A percentile compares a stretch with the other conserved stretches of the same genome.
phyloP scores from a whole-genome alignment of 2,329 filamentous ascomycete genomes.

The Tolypocladium inflatum region DNA sequence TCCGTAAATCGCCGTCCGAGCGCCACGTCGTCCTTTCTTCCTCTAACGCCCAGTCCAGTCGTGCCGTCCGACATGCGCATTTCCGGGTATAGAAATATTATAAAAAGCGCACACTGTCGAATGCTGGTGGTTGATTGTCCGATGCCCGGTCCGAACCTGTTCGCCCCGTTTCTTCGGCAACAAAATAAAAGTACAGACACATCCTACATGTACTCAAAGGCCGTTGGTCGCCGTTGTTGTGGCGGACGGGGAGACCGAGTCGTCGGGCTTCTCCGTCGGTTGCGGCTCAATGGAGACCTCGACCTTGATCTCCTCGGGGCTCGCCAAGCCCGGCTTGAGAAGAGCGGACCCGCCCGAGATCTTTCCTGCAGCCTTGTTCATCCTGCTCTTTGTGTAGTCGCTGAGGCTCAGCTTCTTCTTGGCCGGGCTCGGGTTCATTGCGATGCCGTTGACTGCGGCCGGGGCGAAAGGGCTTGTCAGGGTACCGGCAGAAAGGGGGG shows the following conservation, averaged over 20 bases:
- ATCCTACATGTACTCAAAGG: constrained; percentile 13
- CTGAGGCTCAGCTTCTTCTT: constrained; percentile 61
- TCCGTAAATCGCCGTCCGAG: neutral
- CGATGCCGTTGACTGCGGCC: constrained; percentile 30
- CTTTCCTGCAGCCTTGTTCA: constrained; percentile 42
- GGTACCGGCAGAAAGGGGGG: constrained; percentile 34
- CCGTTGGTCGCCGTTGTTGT: constrained; percentile 17
- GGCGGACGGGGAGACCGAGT: constrained; percentile 11
- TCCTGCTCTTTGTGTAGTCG: constrained; percentile 52
- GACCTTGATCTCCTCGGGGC: constrained; percentile 25
- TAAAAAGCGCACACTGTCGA: neutral
- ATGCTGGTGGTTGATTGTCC: neutral
- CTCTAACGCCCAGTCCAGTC: neutral
- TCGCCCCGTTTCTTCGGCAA: neutral
- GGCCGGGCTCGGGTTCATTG: constrained; percentile 45
- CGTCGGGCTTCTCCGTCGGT: constrained; percentile 17
- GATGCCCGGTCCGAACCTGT: neutral
- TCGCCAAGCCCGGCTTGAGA: constrained; percentile 23
- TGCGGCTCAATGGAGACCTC: constrained; percentile 22
- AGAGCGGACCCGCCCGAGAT: constrained; percentile 15
- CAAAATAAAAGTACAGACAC: constrained; percentile 10
- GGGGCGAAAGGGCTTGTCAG: constrained; percentile 33
- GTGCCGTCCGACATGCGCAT: neutral
- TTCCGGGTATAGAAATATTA: neutral
- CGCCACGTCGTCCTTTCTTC: neutral